phyloP scores from a whole-genome alignment of 2,329 filamentous ascomycete species.

The Fusarium heterosporum region DNA sequence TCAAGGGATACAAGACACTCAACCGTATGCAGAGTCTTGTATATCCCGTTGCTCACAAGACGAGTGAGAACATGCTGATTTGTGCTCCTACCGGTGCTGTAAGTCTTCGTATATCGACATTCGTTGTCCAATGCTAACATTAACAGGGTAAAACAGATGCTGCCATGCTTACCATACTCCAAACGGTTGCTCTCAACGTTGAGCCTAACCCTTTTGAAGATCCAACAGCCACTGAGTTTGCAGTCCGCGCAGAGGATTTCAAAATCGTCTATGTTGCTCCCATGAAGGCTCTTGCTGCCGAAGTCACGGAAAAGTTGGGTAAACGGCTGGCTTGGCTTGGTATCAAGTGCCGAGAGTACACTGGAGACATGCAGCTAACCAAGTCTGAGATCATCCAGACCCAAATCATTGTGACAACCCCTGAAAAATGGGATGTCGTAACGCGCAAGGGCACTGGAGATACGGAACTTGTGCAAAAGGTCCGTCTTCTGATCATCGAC shows the following conservation, averaged over 20 bases:
- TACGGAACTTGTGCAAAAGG: slow-evolving; percentile 97
- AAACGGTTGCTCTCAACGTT: slow-evolving; percentile 88
- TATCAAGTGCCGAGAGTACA: slow-evolving; percentile 91
- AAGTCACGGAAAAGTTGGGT: slow-evolving; percentile 93
- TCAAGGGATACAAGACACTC: slow-evolving; percentile 90
- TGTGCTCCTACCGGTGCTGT: slow-evolving; percentile 95
- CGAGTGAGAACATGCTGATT: slow-evolving; percentile 98
- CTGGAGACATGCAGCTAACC: slow-evolving; percentile 98
- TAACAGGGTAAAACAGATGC: slow-evolving; percentile 91
- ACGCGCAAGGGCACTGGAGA: slow-evolving; percentile 97
- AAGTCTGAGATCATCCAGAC: slow-evolving; percentile 96
- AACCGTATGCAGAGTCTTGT: slow-evolving; percentile 99
- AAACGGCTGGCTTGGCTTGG: slow-evolving; percentile 94
- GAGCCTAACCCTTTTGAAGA: slow-evolving; percentile 83
- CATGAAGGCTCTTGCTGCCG: slow-evolving; percentile 97
- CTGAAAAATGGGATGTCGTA: slow-evolving; percentile 99
- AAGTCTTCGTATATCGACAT: slow-evolving; percentile 52
- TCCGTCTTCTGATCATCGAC: slow-evolving; percentile 94
- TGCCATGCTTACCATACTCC: slow-evolving; percentile 95
- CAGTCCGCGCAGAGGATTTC: slow-evolving; percentile 87
- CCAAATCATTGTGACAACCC: slow-evolving; percentile 98
- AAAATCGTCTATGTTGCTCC: slow-evolving; percentile 99
- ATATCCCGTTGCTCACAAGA: slow-evolving; percentile 94
- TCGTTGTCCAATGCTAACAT: slow-evolving; percentile 24
- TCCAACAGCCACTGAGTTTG: slow-evolving; percentile 79